phyloP scores from a whole-genome alignment of 129 eudicot species.

The Chrysanthemum seticuspe region DNA sequence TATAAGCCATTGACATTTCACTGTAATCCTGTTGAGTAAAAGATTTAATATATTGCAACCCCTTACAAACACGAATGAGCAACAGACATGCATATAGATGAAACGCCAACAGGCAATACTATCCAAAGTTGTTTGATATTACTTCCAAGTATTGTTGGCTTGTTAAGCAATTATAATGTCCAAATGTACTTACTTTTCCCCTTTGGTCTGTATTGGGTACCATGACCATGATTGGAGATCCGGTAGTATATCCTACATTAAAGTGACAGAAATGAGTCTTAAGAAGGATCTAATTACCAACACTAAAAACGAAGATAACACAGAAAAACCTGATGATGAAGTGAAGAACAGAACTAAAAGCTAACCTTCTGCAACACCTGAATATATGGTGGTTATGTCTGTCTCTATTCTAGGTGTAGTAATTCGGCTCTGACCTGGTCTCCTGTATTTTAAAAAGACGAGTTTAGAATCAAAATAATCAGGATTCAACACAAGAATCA shows the following conservation, averaged over 20 bases:
- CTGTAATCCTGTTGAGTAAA: slow-evolving; percentile 66
- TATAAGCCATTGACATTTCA: slow-evolving; percentile 94
- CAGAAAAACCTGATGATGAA: slow-evolving; percentile 13
- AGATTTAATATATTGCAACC: slow-evolving; percentile 15
- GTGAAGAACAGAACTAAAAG: slow-evolving; percentile 5
- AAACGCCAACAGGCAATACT: slow-evolving; percentile 1
- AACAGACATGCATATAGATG: not conserved
- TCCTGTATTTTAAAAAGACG: slow-evolving; percentile 45
- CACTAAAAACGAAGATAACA: not conserved
- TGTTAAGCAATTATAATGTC: slow-evolving; percentile 2
- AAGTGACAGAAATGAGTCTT: slow-evolving; percentile 19
- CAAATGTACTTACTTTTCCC: slow-evolving; percentile 65
- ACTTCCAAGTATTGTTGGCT: not conserved
- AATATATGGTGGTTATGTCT: slow-evolving; percentile 73
- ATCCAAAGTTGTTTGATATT: not conserved
- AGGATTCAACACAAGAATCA: slow-evolving; percentile 1
- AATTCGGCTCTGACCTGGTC: slow-evolving; percentile 98
- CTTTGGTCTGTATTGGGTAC: slow-evolving; percentile 98
- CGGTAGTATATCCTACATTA: slow-evolving; percentile 82
- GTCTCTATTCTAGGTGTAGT: slow-evolving; percentile 98
- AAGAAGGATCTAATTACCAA: slow-evolving; percentile 13
- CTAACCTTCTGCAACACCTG: slow-evolving; percentile 92
- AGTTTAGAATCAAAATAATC: slow-evolving; percentile 9
- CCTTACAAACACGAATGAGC: slow-evolving; percentile 15
- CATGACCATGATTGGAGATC: slow-evolving; percentile 85